Evolutionary conservation across 306 rosid genomes (phyloP).

Genomic region (Nissolia schottii): DNA sequence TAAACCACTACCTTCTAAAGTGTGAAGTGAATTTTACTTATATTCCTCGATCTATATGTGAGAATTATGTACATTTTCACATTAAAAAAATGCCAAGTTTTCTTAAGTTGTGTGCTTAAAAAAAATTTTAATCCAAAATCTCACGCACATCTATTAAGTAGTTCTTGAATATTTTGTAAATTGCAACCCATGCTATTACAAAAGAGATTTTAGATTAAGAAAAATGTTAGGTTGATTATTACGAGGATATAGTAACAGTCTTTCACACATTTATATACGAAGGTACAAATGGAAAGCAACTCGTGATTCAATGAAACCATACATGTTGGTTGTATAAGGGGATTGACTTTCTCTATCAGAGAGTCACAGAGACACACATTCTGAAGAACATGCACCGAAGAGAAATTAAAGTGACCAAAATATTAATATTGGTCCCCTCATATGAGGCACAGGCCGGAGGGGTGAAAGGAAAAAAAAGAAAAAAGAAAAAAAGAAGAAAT

Average conservation of each 20-base stretch:
- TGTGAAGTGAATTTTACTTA: background rate
- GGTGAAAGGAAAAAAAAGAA: constrained; percentile 30
- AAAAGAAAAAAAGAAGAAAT: no score
- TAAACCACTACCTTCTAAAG: background rate
- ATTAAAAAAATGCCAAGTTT: no score
- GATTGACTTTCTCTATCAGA: constrained; percentile 31
- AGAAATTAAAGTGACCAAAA: background rate
- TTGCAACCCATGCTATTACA: no score
- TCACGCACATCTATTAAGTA: no score
- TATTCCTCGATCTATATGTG: background rate
- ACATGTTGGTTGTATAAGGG: constrained; percentile 24
- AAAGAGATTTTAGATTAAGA: no score
- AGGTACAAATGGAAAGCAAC: constrained; percentile 32
- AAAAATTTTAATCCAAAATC: no score
- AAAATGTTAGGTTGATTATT: no score
- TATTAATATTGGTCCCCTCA: constrained; percentile 46
- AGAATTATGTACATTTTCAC: background rate
- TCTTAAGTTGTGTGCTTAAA: no score
- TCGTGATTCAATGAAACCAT: constrained; percentile 23
- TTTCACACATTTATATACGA: background rate
- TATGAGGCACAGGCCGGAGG: constrained; percentile 32
- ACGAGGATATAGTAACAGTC: no score
- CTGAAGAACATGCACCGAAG: constrained; percentile 23
- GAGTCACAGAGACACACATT: constrained; percentile 33
- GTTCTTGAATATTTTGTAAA: no score